A percentile compares a stretch with the other conserved stretches of the same genome.
Conservation (phyloP, 345 rosid genomes). For the Gossypium sturtianum region DNA sequence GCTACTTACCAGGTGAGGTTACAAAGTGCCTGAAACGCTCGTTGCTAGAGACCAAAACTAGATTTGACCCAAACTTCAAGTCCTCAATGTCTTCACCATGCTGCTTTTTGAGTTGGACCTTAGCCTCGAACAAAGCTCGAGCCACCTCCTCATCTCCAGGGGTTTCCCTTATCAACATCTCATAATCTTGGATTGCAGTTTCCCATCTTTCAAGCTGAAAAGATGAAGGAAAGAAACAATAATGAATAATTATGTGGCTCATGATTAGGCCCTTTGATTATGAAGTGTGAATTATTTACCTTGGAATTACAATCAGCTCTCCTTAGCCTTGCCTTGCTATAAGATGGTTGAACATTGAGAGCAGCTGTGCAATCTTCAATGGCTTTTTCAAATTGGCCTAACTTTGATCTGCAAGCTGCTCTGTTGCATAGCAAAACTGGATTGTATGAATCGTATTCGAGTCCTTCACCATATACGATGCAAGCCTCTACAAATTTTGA, state of each 20-base stretch:
- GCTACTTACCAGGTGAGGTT: constrained; percentile 34
- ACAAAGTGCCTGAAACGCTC: constrained; percentile 42
- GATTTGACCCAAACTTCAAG: constrained; percentile 42
- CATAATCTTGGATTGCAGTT: constrained; percentile 67
- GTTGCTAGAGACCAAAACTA: constrained; percentile 37
- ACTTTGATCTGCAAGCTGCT: constrained; percentile 77
- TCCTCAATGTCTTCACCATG: constrained; percentile 39
- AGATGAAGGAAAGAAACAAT: background rate
- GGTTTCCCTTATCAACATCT: constrained; percentile 54
- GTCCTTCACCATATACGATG: constrained; percentile 68
- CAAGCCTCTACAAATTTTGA: constrained; percentile 59
- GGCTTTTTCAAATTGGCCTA: constrained; percentile 61
- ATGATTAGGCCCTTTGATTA: too few relatives aligned
- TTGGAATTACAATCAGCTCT: constrained; percentile 72
- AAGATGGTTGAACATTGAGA: constrained; percentile 56
- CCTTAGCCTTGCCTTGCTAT: constrained; percentile 72
- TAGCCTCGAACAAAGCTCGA: constrained; percentile 50
- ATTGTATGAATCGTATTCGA: constrained; percentile 59
- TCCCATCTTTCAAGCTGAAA: constrained; percentile 73
- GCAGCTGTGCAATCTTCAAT: constrained; percentile 77
- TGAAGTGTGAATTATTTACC: constrained; percentile 30
- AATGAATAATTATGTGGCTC: background rate
- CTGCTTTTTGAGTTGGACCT: constrained; percentile 39
- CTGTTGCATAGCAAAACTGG: constrained; percentile 85
- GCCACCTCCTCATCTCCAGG: constrained; percentile 64